Base-by-base conservation (phyloP, 345 rosid genomes). In the Boechera retrofracta region DNA sequence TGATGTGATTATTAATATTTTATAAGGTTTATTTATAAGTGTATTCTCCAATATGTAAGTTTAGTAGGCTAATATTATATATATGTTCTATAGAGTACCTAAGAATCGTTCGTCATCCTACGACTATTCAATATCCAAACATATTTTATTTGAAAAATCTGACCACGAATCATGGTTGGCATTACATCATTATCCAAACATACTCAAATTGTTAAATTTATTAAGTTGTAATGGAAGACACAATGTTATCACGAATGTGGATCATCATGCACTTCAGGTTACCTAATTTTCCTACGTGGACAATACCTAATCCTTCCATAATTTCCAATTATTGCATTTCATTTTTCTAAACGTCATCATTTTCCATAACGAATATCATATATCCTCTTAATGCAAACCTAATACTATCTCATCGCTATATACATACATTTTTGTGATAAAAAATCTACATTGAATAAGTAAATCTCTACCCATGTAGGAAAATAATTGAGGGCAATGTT, bases 281-380 rank as follows among this genome's bases (percentile, higher is more conserved):
- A 58, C 70, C 74, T 61, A 69, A 76, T 76, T 69, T 42, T 69
- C 74, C 48, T 41, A 69, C 75, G 74, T 61, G 80, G 69, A 42
- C 41, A 69, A 18, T 42, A 69, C 69, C 69, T 69, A 76, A 69
- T 61, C 41, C 41, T 61, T 52, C 74, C 64, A 53, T 52, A 13
- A 21, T 69, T 59, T 18, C 3, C 79, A 51, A 61, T 69, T 41
- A 69, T 60, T 69, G 74, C 69, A 29, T 61, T 39, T 68, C 7
- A 3, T 67, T 60, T 36, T 51, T 13, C 31, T 31, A 8, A 59
- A 45, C 53, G 68, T 75, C 61, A 67, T 67, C 73, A 59, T 59
- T 49, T 29, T 16, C 41, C 15, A 67, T 61, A 67, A 36, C 7
- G 51, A 66, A 24, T 56, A 15, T 41, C 53, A 6, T 42, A n/a